phyloP scores from a whole-genome alignment of 2,329 filamentous ascomycete species.

The Cladosporium sp. region DNA sequence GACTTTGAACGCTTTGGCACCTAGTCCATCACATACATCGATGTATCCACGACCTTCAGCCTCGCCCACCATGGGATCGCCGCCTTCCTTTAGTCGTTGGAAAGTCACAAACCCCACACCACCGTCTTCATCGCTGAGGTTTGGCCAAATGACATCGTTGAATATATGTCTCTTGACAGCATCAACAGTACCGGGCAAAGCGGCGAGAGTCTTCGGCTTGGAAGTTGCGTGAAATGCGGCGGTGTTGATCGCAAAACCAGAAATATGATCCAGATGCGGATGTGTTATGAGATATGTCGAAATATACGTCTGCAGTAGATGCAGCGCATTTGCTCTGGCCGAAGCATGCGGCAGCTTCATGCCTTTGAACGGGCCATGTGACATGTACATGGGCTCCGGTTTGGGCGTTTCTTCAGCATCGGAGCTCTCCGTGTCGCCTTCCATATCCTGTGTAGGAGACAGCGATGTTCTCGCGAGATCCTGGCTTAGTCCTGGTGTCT shows the following conservation, averaged over 20 bases:
- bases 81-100: conserved; percentile 80
- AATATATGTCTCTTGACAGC: conserved; percentile 94
- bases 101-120: conserved; percentile 91
- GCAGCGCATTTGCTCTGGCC: conserved; percentile 70
- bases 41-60: conserved; percentile 78
- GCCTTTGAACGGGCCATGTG: conserved; percentile 71
- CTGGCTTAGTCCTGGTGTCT: conserved; percentile 10
- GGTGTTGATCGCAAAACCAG: conserved; percentile 89
- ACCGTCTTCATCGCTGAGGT: conserved; percentile 91
- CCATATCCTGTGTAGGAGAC: conserved; percentile 4
- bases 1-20: conserved; percentile 80
- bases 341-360: conserved; percentile 63
- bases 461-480: conserved; percentile 9
- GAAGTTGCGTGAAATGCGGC: conserved; percentile 74
- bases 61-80: conserved; percentile 75
- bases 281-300: conserved; percentile 92
- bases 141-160: conserved; percentile 97
- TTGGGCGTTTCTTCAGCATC: conserved; percentile 17
- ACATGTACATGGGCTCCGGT: conserved; percentile 48
- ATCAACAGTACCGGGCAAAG: conserved; percentile 80
- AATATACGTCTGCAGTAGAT: conserved; percentile 73
- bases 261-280: conserved; percentile 92
- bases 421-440: conserved; percentile 16
- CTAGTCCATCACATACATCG: conserved; percentile 80
- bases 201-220: conserved; percentile 77